Evolutionary conservation across 2,329 filamentous ascomycete genomes (phyloP).

Genomic region (Pseudomassariella vexata): DNA sequence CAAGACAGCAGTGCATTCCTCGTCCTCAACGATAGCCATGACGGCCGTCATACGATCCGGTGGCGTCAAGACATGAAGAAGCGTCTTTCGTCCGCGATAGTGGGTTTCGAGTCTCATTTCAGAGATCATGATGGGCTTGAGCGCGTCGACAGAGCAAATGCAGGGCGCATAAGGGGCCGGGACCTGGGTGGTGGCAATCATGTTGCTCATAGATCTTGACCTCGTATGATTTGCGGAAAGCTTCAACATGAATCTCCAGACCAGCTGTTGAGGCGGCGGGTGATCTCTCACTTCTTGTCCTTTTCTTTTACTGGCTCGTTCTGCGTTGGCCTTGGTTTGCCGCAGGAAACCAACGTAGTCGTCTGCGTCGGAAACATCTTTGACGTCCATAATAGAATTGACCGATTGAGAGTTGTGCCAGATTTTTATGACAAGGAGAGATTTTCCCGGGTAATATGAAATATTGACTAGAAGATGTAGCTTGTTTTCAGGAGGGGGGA

Average conservation of each 20-base stretch:
- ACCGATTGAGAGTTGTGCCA: too few relatives aligned
- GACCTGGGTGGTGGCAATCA: constrained; percentile 7
- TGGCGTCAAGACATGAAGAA: constrained; percentile 15
- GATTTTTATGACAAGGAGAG: too few relatives aligned
- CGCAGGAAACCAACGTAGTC: not conserved
- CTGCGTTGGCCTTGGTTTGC: constrained; percentile 2
- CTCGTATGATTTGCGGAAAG: too few relatives aligned
- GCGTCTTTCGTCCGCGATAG: constrained; percentile 15
- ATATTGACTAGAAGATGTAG: too few relatives aligned
- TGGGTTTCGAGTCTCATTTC: constrained; percentile 24
- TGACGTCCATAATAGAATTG: constrained; percentile 7
- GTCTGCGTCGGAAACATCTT: constrained; percentile 6
- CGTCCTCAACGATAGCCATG: constrained; percentile 31
- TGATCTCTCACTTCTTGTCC: constrained; percentile 11
- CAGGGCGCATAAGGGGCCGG: constrained; percentile 20
- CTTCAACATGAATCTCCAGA: constrained; percentile 5
- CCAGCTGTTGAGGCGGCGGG: constrained; percentile 3
- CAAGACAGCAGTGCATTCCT: constrained; percentile 25
- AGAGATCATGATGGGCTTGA: constrained; percentile 18
- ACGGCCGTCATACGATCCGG: constrained; percentile 11
- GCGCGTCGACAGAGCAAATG: constrained; percentile 9
- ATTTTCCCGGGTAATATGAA: too few relatives aligned
- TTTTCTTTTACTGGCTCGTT: constrained; percentile 7
- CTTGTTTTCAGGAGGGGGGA: too few relatives aligned
- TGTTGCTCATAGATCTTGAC: not conserved